Conservation (phyloP, 1,139 yeast genomes). For the Taphrina pruni region DNA sequence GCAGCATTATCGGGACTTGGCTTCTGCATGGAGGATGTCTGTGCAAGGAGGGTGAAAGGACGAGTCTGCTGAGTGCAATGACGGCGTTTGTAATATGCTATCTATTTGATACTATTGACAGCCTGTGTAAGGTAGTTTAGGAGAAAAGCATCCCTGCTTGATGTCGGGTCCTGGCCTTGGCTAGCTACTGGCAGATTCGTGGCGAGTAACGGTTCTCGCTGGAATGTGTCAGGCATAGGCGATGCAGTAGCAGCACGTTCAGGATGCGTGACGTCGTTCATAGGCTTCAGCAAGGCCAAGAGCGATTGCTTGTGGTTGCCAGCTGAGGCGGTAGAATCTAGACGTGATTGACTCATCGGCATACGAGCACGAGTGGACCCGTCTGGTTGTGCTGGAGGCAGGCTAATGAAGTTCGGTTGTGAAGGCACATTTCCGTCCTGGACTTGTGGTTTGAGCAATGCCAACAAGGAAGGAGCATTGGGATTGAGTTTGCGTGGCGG, state of each 20-base stretch:
- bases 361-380: conserved; percentile 3
- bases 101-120: background rate
- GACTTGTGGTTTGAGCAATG: conserved; percentile 22
- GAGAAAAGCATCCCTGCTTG: conserved; percentile 22
- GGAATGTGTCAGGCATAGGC: background rate
- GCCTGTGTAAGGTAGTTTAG: conserved; percentile 23
- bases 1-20: too few species aligned
- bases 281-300: conserved; percentile 25
- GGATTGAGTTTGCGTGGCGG: conserved; percentile 23
- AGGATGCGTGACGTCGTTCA: background rate
- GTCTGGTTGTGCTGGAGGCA: conserved; percentile 9
- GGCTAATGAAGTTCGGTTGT: background rate
- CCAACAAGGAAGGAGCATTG: conserved; percentile 28
- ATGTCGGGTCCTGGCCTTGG: background rate
- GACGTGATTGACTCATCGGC: conserved; percentile 14
- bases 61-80: too few species aligned
- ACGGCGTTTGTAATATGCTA: background rate
- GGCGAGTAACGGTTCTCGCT: background rate
- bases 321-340: background rate
- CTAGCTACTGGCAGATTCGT: background rate
- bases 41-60: too few species aligned
- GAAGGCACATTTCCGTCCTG: background rate
- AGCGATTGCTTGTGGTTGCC: conserved; percentile 33
- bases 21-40: too few species aligned
- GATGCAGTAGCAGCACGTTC: background rate